Base-by-base conservation (phyloP, 1,284 basidiomycete species). In the Pseudozyma sp. region DNA sequence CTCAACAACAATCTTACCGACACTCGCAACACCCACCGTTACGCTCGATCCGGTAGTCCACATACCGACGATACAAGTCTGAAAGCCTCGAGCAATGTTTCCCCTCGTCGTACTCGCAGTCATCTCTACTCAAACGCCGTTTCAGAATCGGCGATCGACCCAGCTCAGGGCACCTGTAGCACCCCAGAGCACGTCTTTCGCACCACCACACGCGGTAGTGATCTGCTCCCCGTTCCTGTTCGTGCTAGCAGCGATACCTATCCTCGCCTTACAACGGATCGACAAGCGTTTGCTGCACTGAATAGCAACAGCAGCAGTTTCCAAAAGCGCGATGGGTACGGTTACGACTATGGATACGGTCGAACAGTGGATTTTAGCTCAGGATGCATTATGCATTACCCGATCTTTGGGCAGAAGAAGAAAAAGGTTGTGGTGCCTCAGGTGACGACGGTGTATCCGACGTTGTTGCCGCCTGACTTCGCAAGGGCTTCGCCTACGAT, bases 321-420 rank as follows among this genome's bases (percentile, higher is more conserved):
- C 51, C 11, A 19, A 12, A 18, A 21, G 21, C 21, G 44, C 40
- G 36, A 36, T 14, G 38, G 53, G 25, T 52, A 49, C 21, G 61
- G 57, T 3, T 67, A 67, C 13, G 63, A 50, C 0, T 5, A 48
- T 5, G 52, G 21, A 6, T 66, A 65, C 25, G 35, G 47, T 21
- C 55, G 49, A 9, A 36, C 60, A 6, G 68, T 55, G 2, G 70
- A 72, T 31, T 49, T 63, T 40, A 52, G 59, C 5, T 63, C 59
- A 0, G 70, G 70, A 0, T 66, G 70, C 40, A 66, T 72, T 7
- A 59, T 63, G 55, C 60, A 66, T 25, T 58, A 72, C 42, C 63
- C 70, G 12, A 34, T 72, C 12, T 72, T 60, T 36, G 9, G 48
- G 38, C 45, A 52, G 13, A 52, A 35, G 31, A 62, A 56, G 47